phyloP scores from a whole-genome alignment of 108 stramenopile species.

The Thalassiosira profunda region DNA sequence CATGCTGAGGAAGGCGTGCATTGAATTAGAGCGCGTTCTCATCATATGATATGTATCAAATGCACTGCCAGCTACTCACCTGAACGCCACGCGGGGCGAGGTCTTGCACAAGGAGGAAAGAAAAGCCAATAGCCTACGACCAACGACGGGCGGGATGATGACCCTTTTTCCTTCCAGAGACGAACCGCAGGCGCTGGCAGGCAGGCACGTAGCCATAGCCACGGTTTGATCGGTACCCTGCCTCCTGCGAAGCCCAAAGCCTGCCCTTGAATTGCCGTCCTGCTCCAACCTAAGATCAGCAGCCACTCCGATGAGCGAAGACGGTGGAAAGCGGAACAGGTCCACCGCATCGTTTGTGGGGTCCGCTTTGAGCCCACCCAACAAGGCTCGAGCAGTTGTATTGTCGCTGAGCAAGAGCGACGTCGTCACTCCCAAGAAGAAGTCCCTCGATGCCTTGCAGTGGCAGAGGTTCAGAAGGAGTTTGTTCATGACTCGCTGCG shows the following conservation, averaged over 20 bases:
- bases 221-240: slow-evolving; percentile 55
- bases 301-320: slow-evolving; percentile 68
- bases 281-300: slow-evolving; percentile 69
- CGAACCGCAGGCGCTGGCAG: slow-evolving; percentile 61
- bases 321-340: slow-evolving; percentile 63
- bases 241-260: slow-evolving; percentile 45
- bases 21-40: too few relatives aligned
- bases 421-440: slow-evolving; percentile 48
- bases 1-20: too few relatives aligned
- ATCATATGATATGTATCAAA: too few relatives aligned
- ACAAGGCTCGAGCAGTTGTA: slow-evolving; percentile 29
- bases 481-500: slow-evolving; percentile 79
- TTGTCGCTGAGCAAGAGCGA: slow-evolving; percentile 70
- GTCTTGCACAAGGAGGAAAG: slow-evolving; percentile 62
- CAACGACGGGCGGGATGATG: slow-evolving; percentile 86
- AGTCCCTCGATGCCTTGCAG: slow-evolving; percentile 40
- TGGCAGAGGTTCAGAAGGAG: slow-evolving; percentile 75
- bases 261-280: slow-evolving; percentile 19
- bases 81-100: slow-evolving; percentile 65
- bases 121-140: slow-evolving; percentile 72
- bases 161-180: slow-evolving; percentile 28
- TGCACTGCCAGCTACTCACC: too few relatives aligned
- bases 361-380: slow-evolving; percentile 31
- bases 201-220: slow-evolving; percentile 82
- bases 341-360: slow-evolving; percentile 29